Evolutionary conservation across 495 filamentous ascomycete genomes (phyloP).

Genomic region (Thermochaetoides thermophila): DNA sequence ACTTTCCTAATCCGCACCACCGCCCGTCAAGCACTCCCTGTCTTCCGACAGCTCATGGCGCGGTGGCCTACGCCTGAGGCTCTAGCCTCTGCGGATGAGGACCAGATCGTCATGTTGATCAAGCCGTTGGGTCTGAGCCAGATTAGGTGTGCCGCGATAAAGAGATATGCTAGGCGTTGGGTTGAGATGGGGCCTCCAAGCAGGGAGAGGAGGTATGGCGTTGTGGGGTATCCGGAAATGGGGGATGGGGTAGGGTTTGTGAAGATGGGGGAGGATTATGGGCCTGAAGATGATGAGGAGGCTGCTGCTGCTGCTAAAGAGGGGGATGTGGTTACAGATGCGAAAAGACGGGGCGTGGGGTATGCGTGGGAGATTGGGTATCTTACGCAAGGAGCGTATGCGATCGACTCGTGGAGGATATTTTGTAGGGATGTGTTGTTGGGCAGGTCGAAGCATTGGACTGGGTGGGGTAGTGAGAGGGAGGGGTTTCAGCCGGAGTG

Average conservation of each 20-base stretch:
- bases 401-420: constrained; percentile 84
- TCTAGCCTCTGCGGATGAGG: constrained; percentile 43
- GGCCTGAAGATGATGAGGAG: constrained; percentile 11
- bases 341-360: constrained; percentile 23
- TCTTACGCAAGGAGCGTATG: constrained; percentile 76
- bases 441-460: constrained; percentile 45
- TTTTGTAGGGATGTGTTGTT: constrained; percentile 76
- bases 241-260: constrained; percentile 44
- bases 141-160: constrained; percentile 37
- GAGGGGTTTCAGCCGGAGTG: constrained; percentile 53
- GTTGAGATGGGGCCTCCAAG: constrained; percentile 45
- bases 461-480: constrained; percentile 28
- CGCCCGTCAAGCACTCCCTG: constrained; percentile 60
- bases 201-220: constrained; percentile 44
- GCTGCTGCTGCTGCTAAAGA: too few species aligned
- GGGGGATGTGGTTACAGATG: constrained; percentile 7
- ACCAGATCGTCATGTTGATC: constrained; percentile 49
- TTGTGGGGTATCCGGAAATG: constrained; percentile 50
- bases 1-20: constrained; percentile 74
- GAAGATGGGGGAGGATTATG: constrained; percentile 30
- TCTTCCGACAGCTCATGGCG: constrained; percentile 53
- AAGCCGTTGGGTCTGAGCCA: constrained; percentile 54
- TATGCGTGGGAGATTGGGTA: constrained; percentile 76
- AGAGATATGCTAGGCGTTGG: constrained; percentile 57
- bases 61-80: constrained; percentile 51